Evolutionary conservation across 345 rosid genomes (phyloP), one percentile per base, ranked within the genome.

Genomic region (Viola odorata): DNA sequence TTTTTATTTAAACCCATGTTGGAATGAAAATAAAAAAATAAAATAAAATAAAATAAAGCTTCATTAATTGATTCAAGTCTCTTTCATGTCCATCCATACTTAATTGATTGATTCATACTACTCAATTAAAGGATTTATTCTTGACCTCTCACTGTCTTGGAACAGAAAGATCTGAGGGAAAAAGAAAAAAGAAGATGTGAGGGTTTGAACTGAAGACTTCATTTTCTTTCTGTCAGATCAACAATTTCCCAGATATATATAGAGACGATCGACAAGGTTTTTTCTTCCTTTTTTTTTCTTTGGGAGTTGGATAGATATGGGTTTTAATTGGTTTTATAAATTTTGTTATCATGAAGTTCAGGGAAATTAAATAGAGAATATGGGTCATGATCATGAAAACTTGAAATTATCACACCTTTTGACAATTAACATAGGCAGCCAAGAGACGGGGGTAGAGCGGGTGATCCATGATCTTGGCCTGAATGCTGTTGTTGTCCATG

Each of bases 401-500:
- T 17, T 13, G 12, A 39, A n/a, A 7, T 23, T 11, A 6, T 8
- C 41, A 63, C 73, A 95, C 99, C 99, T 95, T 95, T 66, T 95
- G 99, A 59, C 99, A 95, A 67, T 70, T 95, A 71, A 73, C 86
- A 78, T 88, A 95, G 53, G 99, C 89, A 23, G 86, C 83, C 70
- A 95, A 74, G 73, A 95, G 99, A 41, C 96, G 91, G 56, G 78
- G 89, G 74, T 83, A 95, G 87, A 82, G 87, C 74, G 99, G 99
- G 80, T 95, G 99, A 71, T 89, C 83, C 95, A 91, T 86, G 87
- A 95, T 95, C 75, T 88, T 95, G 23, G 95, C 91, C 77, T 82
- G 90, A 23, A 78, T 81, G 62, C 60, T 66, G 73, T 67, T 77
- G 75, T 61, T 70, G 50, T 86, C 94, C 96, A 88, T 91, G 78